Percentiles rank a stretch among this genome's conserved stretches.
Conservation (phyloP, 2,329 filamentous ascomycete genomes). For the Zymoseptoria tritici region DNA sequence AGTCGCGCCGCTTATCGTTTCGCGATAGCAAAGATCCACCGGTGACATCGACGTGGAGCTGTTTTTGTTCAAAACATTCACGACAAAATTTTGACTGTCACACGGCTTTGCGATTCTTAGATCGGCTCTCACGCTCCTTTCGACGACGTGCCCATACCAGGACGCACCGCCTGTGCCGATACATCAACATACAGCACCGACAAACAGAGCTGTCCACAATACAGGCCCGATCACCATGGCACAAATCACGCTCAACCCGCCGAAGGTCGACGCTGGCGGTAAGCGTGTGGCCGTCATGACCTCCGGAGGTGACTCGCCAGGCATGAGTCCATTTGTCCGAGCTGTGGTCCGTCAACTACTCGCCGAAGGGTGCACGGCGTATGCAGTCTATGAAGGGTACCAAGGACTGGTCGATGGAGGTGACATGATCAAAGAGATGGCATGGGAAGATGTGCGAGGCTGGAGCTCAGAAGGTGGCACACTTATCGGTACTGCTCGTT, state of each 20-base stretch:
- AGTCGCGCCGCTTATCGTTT: neutral
- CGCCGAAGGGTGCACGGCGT: conserved; percentile 53
- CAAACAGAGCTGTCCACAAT: neutral
- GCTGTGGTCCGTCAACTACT: conserved; percentile 89
- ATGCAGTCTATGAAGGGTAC: conserved; percentile 75
- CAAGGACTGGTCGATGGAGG: conserved; percentile 88
- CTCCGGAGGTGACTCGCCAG: conserved; percentile 86
- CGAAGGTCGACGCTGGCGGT: conserved; percentile 32
- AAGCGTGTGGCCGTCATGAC: conserved; percentile 83
- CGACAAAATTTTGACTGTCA: neutral
- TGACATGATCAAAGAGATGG: conserved; percentile 77
- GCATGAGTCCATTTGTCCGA: conserved; percentile 88
- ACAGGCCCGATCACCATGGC: conserved; percentile 21
- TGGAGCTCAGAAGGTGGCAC: conserved; percentile 93
- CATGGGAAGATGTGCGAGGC: conserved; percentile 89
- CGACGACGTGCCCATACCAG: neutral
- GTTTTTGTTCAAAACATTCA: neutral
- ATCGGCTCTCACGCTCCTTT: neutral
- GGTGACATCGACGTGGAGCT: neutral
- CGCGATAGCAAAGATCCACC: neutral
- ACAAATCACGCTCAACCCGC: conserved; percentile 25
- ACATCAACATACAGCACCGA: neutral
- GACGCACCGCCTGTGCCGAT: neutral
- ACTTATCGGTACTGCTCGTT: conserved; percentile 88
- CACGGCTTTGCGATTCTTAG: neutral